These are phyloP conservation scores for Mallotus repandus DNA, from an alignment of 441 rosid species.

Conservation along the genomic window DNA sequence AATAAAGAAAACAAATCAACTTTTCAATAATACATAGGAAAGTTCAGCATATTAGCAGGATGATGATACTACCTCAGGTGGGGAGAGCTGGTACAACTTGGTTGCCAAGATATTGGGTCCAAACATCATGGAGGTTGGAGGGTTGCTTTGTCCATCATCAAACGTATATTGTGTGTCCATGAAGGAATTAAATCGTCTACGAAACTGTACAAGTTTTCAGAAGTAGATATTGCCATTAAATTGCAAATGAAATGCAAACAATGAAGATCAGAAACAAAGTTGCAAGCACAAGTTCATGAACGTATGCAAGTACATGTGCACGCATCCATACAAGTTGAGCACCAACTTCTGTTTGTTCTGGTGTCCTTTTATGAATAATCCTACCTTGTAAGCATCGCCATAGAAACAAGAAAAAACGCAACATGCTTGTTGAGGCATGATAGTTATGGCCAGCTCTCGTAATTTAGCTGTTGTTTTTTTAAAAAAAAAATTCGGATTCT, in stretches of 20 bases:
- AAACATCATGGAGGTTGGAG: constrained; percentile 1
- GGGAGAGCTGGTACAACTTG: constrained; percentile 39
- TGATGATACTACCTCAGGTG: constrained; percentile 31
- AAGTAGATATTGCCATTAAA: neutral
- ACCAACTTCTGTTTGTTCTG: too few species aligned
- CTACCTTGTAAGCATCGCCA: too few species aligned
- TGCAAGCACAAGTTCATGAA: neutral
- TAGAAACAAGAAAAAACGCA: too few species aligned
- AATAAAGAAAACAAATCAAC: neutral
- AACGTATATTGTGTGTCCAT: constrained; percentile 19
- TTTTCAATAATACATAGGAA: neutral
- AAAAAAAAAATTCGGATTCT: too few species aligned
- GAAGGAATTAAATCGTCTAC: neutral
- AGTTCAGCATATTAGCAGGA: neutral
- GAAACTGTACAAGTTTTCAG: neutral
- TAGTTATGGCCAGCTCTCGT: too few species aligned
- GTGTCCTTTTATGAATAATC: too few species aligned
- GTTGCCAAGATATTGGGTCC: constrained; percentile 23
- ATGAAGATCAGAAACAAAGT: neutral
- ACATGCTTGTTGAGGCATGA: too few species aligned
- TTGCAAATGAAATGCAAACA: neutral
- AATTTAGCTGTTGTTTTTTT: too few species aligned
- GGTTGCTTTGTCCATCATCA: constrained; percentile 23
- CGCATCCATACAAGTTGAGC: too few species aligned
- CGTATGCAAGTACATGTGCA: too few species aligned